phyloP scores from a whole-genome alignment of 2,329 filamentous ascomycete species.

The Phyllosticta paracitricarpa region DNA sequence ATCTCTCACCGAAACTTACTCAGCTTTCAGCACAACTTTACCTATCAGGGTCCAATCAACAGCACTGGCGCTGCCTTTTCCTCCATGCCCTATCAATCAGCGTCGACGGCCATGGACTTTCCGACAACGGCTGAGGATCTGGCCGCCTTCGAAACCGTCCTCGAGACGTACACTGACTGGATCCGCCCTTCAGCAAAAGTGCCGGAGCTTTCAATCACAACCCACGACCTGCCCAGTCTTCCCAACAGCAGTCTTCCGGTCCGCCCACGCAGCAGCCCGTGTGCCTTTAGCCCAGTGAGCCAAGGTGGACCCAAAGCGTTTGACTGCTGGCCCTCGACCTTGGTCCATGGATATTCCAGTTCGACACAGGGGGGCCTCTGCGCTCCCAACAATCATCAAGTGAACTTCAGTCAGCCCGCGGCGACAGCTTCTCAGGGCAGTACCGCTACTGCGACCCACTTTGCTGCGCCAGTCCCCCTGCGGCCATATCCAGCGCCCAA shows the following conservation, averaged over 20 bases:
- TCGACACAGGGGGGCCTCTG: conserved; percentile 20
- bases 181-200: not conserved
- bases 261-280: conserved; percentile 34
- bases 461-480: conserved; percentile 24
- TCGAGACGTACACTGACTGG: not conserved
- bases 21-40: not conserved
- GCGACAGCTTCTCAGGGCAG: conserved; percentile 13
- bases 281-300: conserved; percentile 29
- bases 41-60: not conserved
- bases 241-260: conserved; percentile 16
- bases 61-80: not conserved
- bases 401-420: conserved; percentile 12
- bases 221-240: not conserved
- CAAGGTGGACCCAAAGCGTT: conserved; percentile 13
- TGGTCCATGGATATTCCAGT: too few relatives aligned
- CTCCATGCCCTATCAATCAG: not conserved
- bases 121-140: not conserved
- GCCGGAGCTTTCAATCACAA: not conserved
- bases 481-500: conserved; percentile 12
- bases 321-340: conserved; percentile 17
- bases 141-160: not conserved
- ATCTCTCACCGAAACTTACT: not conserved
- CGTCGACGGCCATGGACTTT: not conserved
- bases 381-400: conserved; percentile 14
- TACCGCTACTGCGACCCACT: conserved; percentile 21